Evolutionary conservation across 768 basidiomycete species (phyloP).

Genomic region (Hygrocybe coccinea): DNA sequence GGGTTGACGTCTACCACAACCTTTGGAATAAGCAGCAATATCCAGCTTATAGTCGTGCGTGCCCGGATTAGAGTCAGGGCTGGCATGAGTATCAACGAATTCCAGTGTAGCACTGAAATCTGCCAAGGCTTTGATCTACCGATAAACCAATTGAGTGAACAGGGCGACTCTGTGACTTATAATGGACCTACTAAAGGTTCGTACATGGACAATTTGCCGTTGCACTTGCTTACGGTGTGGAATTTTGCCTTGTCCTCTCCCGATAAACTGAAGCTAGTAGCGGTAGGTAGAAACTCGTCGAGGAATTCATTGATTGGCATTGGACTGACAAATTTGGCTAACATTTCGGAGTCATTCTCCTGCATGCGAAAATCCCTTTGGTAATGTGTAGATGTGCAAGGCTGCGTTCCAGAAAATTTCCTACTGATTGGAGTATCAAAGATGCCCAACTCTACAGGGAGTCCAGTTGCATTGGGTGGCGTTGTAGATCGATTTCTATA

Average conservation of each 20-base stretch:
- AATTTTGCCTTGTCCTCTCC: not conserved
- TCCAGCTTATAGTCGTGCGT: not conserved
- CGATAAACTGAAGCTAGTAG: not conserved
- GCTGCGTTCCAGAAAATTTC: too few species aligned
- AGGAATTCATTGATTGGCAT: not conserved
- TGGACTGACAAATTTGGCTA: not conserved
- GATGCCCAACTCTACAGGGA: too few species aligned
- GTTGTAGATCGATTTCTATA: too few species aligned
- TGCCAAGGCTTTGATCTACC: not conserved
- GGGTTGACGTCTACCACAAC: not conserved
- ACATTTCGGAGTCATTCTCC: not conserved
- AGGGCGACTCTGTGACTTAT: not conserved
- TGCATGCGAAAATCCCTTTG: too few species aligned
- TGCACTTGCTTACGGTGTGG: not conserved
- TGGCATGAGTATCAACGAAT: not conserved
- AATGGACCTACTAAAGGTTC: not conserved
- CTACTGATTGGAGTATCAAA: too few species aligned
- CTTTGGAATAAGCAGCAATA: not conserved
- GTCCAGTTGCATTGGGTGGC: too few species aligned
- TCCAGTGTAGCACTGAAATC: not conserved
- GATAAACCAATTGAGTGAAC: not conserved
- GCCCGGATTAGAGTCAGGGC: not conserved
- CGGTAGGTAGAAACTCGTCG: not conserved
- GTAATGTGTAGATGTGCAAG: too few species aligned
- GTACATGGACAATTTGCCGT: not conserved